phyloP scores from a whole-genome alignment of 1,284 basidiomycete genomes.

The Apiotrichum gamsii region DNA sequence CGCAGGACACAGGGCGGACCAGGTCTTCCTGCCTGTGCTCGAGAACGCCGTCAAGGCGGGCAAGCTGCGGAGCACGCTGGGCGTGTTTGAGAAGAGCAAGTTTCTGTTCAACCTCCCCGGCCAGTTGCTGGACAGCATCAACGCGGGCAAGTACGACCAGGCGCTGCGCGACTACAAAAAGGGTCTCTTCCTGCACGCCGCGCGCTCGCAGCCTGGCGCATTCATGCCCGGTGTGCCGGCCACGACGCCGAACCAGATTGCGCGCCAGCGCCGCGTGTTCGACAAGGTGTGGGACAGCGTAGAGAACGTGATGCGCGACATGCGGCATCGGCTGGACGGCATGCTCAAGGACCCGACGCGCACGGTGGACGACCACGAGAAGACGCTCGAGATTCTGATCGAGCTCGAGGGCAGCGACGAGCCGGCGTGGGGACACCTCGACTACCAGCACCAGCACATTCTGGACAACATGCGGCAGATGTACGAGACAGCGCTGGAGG shows the following conservation, averaged over 20 bases:
- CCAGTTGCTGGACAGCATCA: constrained; percentile 81
- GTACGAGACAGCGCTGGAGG: constrained; percentile 55
- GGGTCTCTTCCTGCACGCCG: constrained; percentile 80
- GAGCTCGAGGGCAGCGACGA: constrained; percentile 71
- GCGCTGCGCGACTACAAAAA: constrained; percentile 96
- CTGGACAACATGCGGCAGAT: constrained; percentile 68
- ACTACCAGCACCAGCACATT: constrained; percentile 83
- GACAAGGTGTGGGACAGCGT: constrained; percentile 96
- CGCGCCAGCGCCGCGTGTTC: constrained; percentile 83
- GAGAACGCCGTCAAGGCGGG: constrained; percentile 94
- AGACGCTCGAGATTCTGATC: constrained; percentile 84
- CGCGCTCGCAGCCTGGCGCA: constrained; percentile 66
- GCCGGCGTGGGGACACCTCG: constrained; percentile 89
- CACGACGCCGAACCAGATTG: constrained; percentile 53
- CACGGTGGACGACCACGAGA: constrained; percentile 89
- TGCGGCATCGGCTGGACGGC: constrained; percentile 69
- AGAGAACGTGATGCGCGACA: constrained; percentile 88
- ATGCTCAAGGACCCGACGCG: constrained; percentile 69
- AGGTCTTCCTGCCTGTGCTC: constrained; percentile 91
- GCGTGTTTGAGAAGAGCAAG: constrained; percentile 92
- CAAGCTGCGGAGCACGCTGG: constrained; percentile 84
- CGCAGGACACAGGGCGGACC: constrained; percentile 82
- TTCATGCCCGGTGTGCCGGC: constrained; percentile 55
- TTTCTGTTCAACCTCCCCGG: constrained; percentile 98
- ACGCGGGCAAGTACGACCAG: constrained; percentile 77